Evolutionary conservation across 345 rosid genomes (phyloP).

Genomic region (Lepidium africanum): DNA sequence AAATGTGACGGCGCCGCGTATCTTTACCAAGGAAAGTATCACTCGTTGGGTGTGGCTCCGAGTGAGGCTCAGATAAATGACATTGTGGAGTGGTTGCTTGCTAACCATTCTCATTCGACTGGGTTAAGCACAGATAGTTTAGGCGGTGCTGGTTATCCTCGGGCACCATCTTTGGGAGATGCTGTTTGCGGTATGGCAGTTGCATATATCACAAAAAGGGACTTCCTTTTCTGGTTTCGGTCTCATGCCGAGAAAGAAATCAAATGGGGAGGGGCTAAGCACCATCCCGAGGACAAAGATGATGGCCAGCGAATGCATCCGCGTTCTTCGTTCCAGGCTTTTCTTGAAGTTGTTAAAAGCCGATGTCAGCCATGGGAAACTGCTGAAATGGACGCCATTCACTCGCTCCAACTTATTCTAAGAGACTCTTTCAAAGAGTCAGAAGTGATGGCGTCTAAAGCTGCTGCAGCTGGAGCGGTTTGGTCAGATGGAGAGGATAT

Average conservation of each 20-base stretch:
- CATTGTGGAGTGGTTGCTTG: conserved; percentile 78
- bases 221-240: conserved; percentile 92
- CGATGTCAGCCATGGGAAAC: conserved; percentile 89
- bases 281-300: conserved; percentile 91
- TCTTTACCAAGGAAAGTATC: conserved; percentile 64
- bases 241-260: conserved; percentile 87
- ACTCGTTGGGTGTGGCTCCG: conserved; percentile 78
- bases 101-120: conserved; percentile 78
- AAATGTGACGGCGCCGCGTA: conserved; percentile 93
- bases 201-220: conserved; percentile 75
- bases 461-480: conserved; percentile 30
- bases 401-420: conserved; percentile 84
- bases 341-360: conserved; percentile 92
- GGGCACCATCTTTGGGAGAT: conserved; percentile 81
- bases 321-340: conserved; percentile 92
- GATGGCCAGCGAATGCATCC: conserved; percentile 96
- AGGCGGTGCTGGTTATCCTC: conserved; percentile 81
- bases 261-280: conserved; percentile 99
- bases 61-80: conserved; percentile 75
- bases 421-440: conserved; percentile 79
- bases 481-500: conserved; percentile 44
- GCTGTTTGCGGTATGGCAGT: conserved; percentile 97
- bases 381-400: conserved; percentile 97
- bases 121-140: conserved; percentile 93
- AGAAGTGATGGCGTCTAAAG: conserved; percentile 65